These are phyloP conservation scores for Pharnaceum exiguum DNA, from an alignment of 148 eudicot species.

Conservation along the genomic window DNA sequence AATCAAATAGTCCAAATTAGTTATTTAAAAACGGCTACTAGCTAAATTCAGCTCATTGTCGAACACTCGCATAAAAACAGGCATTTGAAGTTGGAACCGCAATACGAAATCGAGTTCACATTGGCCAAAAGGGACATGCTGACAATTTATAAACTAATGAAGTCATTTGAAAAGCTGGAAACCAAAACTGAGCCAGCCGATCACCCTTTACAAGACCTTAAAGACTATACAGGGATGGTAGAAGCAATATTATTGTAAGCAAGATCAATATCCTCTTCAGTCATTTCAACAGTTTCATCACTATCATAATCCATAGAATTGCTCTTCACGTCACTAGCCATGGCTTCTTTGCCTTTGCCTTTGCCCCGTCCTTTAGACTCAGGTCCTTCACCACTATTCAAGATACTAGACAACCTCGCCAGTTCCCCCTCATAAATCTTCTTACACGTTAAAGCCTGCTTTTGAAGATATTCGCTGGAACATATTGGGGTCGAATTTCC, in stretches of 20 bases:
- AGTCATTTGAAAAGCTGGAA: not conserved
- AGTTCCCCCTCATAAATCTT: conserved; percentile 60
- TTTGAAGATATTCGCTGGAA: conserved; percentile 49
- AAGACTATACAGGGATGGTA: conserved; percentile 15
- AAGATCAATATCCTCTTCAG: conserved; percentile 76
- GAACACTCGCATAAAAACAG: too few species aligned
- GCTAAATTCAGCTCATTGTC: too few species aligned
- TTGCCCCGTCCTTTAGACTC: conserved; percentile 26
- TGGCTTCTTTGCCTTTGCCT: conserved; percentile 21
- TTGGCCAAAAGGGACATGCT: not conserved
- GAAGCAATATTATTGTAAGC: conserved; percentile 56
- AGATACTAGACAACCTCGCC: conserved; percentile 17
- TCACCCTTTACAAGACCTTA: not conserved
- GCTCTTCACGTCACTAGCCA: not conserved
- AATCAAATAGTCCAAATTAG: too few species aligned
- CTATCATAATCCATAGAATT: conserved; percentile 48
- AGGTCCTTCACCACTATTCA: conserved; percentile 15
- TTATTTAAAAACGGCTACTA: too few species aligned
- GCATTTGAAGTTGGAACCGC: too few species aligned
- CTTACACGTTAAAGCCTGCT: conserved; percentile 61
- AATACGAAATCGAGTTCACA: not conserved
- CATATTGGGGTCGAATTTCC: conserved; percentile 9
- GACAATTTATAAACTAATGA: not conserved
- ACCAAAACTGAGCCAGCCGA: not conserved
- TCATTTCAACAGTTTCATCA: conserved; percentile 92